phyloP scores from a whole-genome alignment of 176 grass and related monocot species.

The Sorghum bicolor region DNA sequence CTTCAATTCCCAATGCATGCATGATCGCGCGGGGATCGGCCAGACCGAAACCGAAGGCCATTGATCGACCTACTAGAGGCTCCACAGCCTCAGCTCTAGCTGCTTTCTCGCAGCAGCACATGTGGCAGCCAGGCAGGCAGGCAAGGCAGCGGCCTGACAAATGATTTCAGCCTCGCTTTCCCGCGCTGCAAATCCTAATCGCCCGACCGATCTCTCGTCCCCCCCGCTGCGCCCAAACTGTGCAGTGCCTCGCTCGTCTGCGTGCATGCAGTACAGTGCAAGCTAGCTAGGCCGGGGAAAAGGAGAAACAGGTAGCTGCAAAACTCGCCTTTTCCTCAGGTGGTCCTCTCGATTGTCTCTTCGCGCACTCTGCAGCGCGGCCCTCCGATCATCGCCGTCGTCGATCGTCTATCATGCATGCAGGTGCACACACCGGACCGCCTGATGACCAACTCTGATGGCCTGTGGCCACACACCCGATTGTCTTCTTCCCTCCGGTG shows the following conservation, averaged over 20 bases:
- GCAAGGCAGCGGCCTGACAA: background rate
- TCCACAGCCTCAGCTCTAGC: background rate
- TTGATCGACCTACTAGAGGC: background rate
- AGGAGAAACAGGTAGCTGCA: slow-evolving; percentile 5
- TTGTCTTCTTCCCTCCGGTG: slow-evolving; percentile 10
- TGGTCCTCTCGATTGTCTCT: slow-evolving; percentile 29
- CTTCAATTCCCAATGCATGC: background rate
- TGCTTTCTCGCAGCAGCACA: background rate
- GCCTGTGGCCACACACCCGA: background rate
- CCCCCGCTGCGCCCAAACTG: background rate
- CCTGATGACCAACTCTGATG: background rate
- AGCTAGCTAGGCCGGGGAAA: background rate
- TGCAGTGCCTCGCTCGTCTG: background rate
- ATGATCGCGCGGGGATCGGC: background rate
- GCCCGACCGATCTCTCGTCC: background rate
- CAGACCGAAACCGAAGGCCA: background rate
- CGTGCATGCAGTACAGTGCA: background rate
- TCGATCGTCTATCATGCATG: background rate
- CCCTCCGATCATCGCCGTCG: background rate
- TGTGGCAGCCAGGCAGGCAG: background rate
- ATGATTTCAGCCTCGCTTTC: background rate
- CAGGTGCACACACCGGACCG: too few relatives aligned
- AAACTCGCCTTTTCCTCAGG: slow-evolving; percentile 39
- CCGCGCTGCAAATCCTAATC: background rate
- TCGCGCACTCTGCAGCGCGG: background rate